phyloP scores from a whole-genome alignment of 345 rosid species.

The Hibiscus trionum region DNA sequence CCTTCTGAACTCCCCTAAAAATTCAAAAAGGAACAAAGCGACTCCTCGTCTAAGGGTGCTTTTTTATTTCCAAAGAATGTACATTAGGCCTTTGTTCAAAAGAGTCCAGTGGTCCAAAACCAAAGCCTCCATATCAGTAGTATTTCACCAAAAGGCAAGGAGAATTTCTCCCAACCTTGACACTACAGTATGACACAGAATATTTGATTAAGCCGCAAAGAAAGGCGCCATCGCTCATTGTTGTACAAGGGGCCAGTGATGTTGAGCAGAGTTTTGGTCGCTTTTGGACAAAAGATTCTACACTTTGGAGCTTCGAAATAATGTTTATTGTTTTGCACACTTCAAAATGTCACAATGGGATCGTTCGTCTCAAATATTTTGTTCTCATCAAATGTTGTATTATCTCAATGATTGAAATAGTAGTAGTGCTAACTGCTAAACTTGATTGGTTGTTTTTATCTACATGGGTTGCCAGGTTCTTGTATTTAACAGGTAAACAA shows the following conservation, averaged over 20 bases:
- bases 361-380: too few relatives aligned
- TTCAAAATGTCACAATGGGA: too few relatives aligned
- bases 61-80: not conserved
- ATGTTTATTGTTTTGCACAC: too few relatives aligned
- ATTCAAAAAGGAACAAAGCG: not conserved
- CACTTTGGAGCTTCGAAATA: not conserved
- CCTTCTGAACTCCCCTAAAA: not conserved
- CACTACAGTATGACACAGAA: not conserved
- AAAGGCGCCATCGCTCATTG: not conserved
- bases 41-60: not conserved
- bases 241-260: too few relatives aligned
- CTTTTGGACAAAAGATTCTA: not conserved
- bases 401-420: too few relatives aligned
- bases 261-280: not conserved
- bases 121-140: not conserved
- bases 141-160: not conserved
- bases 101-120: constrained; percentile 7
- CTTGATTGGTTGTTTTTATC: too few relatives aligned
- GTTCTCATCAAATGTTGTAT: too few relatives aligned
- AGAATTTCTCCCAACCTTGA: not conserved
- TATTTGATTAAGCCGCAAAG: not conserved
- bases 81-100: not conserved
- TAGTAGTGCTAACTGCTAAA: too few relatives aligned
- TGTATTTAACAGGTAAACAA: not conserved
- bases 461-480: not conserved